A percentile compares a stretch with the other conserved stretches of the same genome.
phyloP scores from a whole-genome alignment of 192 early-diverging fungal species.

The Gryganskiella cystojenkinii region DNA sequence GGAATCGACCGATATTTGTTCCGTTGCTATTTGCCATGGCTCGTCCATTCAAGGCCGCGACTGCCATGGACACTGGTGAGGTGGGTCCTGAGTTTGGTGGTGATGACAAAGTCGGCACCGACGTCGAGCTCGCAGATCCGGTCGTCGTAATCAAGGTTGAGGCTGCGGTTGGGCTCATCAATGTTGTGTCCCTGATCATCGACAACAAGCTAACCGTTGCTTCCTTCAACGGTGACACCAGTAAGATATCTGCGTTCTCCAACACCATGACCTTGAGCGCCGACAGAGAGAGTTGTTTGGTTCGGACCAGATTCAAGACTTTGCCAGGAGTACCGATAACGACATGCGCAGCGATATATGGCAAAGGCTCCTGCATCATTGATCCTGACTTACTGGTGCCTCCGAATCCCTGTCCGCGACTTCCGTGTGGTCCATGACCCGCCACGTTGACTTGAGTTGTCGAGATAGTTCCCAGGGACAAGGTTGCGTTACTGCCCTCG shows the following conservation, averaged over 20 bases:
- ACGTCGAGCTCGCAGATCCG: neutral
- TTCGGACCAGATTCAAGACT: conserved; percentile 29
- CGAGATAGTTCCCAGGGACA: conserved; percentile 44
- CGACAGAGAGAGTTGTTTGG: conserved; percentile 30
- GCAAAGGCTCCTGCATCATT: neutral
- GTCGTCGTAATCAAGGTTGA: neutral
- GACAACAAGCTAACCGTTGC: conserved; percentile 42
- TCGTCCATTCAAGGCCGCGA: conserved; percentile 41
- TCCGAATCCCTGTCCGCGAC: conserved; percentile 6
- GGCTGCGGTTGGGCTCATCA: neutral
- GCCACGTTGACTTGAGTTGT: conserved; percentile 35
- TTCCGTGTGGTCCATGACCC: neutral
- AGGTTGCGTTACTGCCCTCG: conserved; percentile 39
- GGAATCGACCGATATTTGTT: conserved; percentile 1
- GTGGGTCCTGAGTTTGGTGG: conserved; percentile 46
- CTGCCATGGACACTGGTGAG: conserved; percentile 45
- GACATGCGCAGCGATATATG: conserved; percentile 45
- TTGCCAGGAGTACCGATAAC: conserved; percentile 46
- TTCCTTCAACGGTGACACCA: conserved; percentile 36
- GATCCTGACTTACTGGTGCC: conserved; percentile 2
- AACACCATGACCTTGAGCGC: conserved; percentile 46
- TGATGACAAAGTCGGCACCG: conserved; percentile 6
- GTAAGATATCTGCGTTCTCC: conserved; percentile 44
- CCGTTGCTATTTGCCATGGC: conserved; percentile 5
- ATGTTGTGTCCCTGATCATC: conserved; percentile 22